Conservation (phyloP, 176 grass and related monocot species). For the Leersia perrieri region DNA sequence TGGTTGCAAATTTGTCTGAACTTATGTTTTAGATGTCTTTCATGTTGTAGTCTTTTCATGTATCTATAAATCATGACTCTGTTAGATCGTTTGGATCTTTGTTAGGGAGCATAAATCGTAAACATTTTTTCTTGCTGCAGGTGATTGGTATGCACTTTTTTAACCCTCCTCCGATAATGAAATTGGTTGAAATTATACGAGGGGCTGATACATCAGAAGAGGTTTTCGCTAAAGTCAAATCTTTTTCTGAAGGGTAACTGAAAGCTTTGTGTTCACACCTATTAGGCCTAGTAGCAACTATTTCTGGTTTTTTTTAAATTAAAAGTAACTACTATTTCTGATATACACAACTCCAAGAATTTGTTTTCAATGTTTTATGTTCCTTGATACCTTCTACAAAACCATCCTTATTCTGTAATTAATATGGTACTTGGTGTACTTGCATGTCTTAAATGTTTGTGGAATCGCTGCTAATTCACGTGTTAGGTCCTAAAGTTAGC, state of each 20-base stretch:
- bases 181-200: constrained; percentile 88
- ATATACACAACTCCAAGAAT: background rate
- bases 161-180: constrained; percentile 97
- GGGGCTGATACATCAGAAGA: constrained; percentile 83
- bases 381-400: background rate
- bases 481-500: background rate
- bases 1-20: background rate
- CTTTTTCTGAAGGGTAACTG: constrained; percentile 70
- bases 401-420: background rate
- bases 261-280: background rate
- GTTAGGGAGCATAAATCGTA: background rate
- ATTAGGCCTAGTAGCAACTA: background rate
- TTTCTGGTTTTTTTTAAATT: too few relatives aligned
- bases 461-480: background rate
- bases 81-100: background rate
- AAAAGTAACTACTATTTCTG: too few relatives aligned
- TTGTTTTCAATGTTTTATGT: background rate
- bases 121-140: constrained; percentile 39
- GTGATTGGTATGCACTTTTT: constrained; percentile 96
- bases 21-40: background rate
- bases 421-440: background rate
- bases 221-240: constrained; percentile 68
- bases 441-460: background rate
- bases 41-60: background rate
- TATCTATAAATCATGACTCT: background rate